Evolutionary conservation across 2,329 filamentous ascomycete species (phyloP), one percentile per base, ranked within the genome.

Genomic region (Cladosporium sp.): DNA sequence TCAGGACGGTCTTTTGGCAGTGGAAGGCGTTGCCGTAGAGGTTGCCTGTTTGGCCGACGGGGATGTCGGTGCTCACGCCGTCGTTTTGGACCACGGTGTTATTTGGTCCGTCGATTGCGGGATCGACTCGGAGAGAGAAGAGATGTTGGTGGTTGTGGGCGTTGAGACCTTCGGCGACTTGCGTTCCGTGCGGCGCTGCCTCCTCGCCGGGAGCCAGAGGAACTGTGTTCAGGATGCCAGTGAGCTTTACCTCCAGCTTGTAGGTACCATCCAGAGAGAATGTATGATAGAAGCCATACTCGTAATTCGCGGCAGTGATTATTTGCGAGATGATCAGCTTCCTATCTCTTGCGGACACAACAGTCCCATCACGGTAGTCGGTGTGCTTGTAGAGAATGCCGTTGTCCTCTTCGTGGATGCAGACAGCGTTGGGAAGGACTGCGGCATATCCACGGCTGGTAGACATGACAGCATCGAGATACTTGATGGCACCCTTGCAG

Each of bases 111-210:
- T 88, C 85, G 43, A 88, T 79, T 5, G 82, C 82, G 0, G 86
- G 85, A 64, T 90, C 86, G 52, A 89, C 82, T 1, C 87, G 80
- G 43, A 85, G 72, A 19, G 78, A 81, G 68, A 90, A 89, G 45
- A 89, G 78, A 72, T 90, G 87, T 69, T 90, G 87, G 64, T 90
- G 87, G 70, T 88, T 85, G 61, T 85, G 84, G 0, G 87, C 87
- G 1, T 89, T 73, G 0, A 86, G 82, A 0, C 87, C 87, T 0
- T 84, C 81, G 0, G 79, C 78, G 2, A 89, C 86, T 2, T 87
- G 80, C 54, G 84, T 89, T 42, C 80, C 79, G 2, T 77, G 67
- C 12, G 62, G 59, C 14, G 76, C 79, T 17, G 54, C 54, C 4
- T 80, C 69, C 22, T 79, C 78, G 76, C 42, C 51, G 6, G 39